Percentiles rank a stretch among this genome's conserved stretches.
phyloP scores from a whole-genome alignment of 2,329 filamentous ascomycete species.

The Xylaria arbuscula region DNA sequence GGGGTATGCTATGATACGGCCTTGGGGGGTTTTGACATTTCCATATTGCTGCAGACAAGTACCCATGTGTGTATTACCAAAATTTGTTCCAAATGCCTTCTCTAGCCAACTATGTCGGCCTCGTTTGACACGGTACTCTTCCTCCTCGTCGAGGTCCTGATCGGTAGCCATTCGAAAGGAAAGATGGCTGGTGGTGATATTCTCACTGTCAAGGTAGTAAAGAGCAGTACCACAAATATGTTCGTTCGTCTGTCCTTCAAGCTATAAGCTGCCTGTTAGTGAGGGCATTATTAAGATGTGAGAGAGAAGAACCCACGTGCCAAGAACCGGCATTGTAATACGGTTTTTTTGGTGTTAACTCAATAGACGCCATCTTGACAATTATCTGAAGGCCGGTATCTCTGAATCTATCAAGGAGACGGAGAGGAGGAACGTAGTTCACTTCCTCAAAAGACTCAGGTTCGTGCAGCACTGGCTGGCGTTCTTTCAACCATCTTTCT shows the following conservation, averaged over 20 bases:
- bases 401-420: conserved; percentile 44
- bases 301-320: conserved; percentile 53
- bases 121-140: conserved; percentile 15
- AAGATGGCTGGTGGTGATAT: conserved; percentile 61
- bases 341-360: conserved; percentile 67
- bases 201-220: conserved; percentile 53
- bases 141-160: conserved; percentile 1
- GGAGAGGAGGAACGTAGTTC: conserved; percentile 22
- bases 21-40: conserved; percentile 40
- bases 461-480: conserved; percentile 39
- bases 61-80: background rate
- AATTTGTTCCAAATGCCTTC: background rate
- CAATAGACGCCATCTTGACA: conserved; percentile 69
- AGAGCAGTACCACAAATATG: conserved; percentile 40
- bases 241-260: conserved; percentile 41
- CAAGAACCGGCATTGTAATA: conserved; percentile 58
- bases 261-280: conserved; percentile 10
- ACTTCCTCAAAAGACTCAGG: conserved; percentile 40
- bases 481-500: conserved; percentile 37
- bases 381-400: conserved; percentile 68
- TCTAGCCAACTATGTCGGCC: conserved; percentile 12
- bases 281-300: background rate
- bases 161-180: conserved; percentile 58
- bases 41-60: conserved; percentile 42
- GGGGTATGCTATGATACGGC: conserved; percentile 44